A percentile compares a stretch with the other conserved stretches of the same genome.
phyloP scores from a whole-genome alignment of 2,329 filamentous ascomycete species.

The Exophiala aquamarina region DNA sequence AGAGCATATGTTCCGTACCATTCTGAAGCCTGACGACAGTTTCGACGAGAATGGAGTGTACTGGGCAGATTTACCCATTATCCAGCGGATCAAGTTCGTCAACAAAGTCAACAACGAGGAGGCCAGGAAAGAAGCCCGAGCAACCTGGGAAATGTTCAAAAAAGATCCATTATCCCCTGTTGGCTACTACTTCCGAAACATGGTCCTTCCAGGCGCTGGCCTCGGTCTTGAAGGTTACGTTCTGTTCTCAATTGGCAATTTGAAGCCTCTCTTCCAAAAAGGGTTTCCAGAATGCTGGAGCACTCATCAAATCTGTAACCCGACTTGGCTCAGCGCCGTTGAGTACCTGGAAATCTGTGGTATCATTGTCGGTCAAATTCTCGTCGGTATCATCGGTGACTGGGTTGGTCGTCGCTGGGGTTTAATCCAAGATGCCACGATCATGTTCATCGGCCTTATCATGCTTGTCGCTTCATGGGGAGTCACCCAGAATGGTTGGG shows the following conservation, averaged over 20 bases:
- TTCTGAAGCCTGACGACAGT: constrained; percentile 85
- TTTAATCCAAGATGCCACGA: constrained; percentile 88
- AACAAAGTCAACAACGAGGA: constrained; percentile 70
- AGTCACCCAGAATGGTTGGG: constrained; percentile 82
- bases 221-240: constrained; percentile 93
- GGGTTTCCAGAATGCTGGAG: constrained; percentile 81
- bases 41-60: constrained; percentile 82
- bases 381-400: constrained; percentile 78
- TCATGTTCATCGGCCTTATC: constrained; percentile 91
- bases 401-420: constrained; percentile 89
- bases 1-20: constrained; percentile 67
- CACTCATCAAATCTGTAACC: constrained; percentile 63
- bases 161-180: constrained; percentile 80
- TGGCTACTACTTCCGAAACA: constrained; percentile 85
- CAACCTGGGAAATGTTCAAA: constrained; percentile 78
- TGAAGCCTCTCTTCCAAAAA: constrained; percentile 75
- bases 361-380: constrained; percentile 90
- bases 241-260: constrained; percentile 93
- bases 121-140: constrained; percentile 63
- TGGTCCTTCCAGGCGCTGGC: constrained; percentile 88
- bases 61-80: constrained; percentile 82
- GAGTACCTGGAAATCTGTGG: constrained; percentile 91
- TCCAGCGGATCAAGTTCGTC: constrained; percentile 73
- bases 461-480: constrained; percentile 95
- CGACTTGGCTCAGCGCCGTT: constrained; percentile 79